A percentile compares a stretch with the other conserved stretches of the same genome.
Conservation (phyloP, 371 early-diverging fungal species). For the Mortierella sp. region DNA sequence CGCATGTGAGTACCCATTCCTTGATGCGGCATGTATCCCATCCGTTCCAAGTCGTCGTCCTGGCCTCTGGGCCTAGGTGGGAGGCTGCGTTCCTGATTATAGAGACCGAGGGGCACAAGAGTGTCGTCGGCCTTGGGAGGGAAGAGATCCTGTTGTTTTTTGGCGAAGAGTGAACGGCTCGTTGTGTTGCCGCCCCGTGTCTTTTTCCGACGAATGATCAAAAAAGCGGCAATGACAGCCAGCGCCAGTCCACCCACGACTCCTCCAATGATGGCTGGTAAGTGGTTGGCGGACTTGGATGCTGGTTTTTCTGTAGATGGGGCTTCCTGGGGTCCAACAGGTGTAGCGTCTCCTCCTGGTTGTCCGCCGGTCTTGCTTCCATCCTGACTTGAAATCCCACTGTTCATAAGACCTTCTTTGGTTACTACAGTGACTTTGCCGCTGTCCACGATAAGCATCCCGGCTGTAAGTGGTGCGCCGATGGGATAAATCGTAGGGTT, state of each 20-base stretch:
- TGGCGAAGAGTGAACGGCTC: slow-evolving; percentile 11
- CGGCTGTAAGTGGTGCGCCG: no score
- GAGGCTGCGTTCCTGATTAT: slow-evolving; percentile 42
- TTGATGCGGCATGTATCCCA: slow-evolving; percentile 15
- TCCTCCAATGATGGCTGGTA: slow-evolving; percentile 29
- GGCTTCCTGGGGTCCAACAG: background rate
- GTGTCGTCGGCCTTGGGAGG: slow-evolving; percentile 43
- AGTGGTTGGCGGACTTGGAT: background rate
- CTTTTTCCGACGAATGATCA: slow-evolving; percentile 18
- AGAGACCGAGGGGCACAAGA: slow-evolving; percentile 46
- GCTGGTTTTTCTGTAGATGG: background rate
- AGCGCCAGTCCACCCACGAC: slow-evolving; percentile 19
- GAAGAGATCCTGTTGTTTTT: slow-evolving; percentile 40
- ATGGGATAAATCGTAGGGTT: no score
- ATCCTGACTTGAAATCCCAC: no score
- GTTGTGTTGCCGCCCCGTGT: slow-evolving; percentile 1
- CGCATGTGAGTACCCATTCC: background rate
- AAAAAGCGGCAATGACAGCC: slow-evolving; percentile 10
- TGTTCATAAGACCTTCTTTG: no score
- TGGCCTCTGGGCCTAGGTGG: slow-evolving; percentile 16
- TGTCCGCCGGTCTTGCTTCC: no score
- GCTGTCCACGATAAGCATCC: no score
- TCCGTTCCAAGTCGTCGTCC: slow-evolving; percentile 26
- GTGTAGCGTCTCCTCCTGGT: background rate
- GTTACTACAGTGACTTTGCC: no score